These are phyloP conservation scores for Pascua guehoae DNA, from an alignment of 1,284 basidiomycete genomes.

Conservation along the genomic window DNA sequence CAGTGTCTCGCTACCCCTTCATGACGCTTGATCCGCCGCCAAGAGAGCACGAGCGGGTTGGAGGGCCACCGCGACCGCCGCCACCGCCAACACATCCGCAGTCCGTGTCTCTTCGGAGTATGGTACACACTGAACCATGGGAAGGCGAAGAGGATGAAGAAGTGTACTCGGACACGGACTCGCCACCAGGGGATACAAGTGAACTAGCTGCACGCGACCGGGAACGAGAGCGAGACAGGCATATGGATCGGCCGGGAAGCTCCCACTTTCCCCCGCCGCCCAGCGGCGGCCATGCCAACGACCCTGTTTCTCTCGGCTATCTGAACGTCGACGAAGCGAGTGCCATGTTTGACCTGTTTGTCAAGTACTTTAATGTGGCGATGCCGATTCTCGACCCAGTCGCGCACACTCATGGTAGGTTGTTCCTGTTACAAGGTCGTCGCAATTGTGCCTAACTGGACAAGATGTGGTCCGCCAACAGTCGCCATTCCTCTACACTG, in stretches of 20 bases:
- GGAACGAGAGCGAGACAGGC: no score
- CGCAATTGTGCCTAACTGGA: background rate
- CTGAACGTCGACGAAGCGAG: constrained; percentile 28
- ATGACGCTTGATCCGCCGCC: constrained; percentile 11
- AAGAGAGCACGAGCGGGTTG: constrained; percentile 3
- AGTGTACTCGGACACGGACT: constrained; percentile 10
- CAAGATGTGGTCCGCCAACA: constrained; percentile 27
- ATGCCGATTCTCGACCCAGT: constrained; percentile 30
- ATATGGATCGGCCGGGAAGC: no score
- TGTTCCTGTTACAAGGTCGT: background rate
- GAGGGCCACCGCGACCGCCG: background rate
- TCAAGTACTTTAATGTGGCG: constrained; percentile 27
- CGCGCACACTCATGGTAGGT: constrained; percentile 24
- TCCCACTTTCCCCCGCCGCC: no score
- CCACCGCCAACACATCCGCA: background rate
- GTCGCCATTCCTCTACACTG: constrained; percentile 34
- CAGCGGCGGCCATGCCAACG: constrained; percentile 1
- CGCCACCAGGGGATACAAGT: background rate
- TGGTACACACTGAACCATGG: constrained; percentile 20
- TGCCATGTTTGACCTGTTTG: constrained; percentile 30
- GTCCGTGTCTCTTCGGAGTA: constrained; percentile 15
- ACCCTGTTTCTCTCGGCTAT: constrained; percentile 30
- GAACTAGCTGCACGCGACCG: no score
- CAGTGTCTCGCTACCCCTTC: constrained; percentile 16
- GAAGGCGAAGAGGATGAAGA: constrained; percentile 18